These are phyloP conservation scores for Ceratocystiopsis brevicomis DNA, from an alignment of 2,329 filamentous ascomycete genomes.

Conservation along the genomic window DNA sequence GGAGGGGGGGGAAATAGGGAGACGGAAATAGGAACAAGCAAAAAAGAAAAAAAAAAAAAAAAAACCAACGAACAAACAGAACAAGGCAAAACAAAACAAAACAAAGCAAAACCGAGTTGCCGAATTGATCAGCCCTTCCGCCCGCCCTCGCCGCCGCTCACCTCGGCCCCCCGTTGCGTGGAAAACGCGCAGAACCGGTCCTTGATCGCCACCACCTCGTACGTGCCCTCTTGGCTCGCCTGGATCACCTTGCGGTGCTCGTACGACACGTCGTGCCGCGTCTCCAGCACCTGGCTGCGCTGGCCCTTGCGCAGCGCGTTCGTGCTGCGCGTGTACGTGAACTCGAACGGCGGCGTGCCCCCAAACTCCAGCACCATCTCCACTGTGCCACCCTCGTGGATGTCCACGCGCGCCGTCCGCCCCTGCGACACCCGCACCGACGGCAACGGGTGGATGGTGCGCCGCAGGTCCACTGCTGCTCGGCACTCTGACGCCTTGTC, in stretches of 20 bases:
- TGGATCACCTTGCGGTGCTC: slow-evolving; percentile 66
- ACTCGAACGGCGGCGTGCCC: slow-evolving; percentile 91
- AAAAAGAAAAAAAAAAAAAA: background rate
- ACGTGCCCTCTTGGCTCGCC: slow-evolving; percentile 85
- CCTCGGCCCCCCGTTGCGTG: slow-evolving; percentile 40
- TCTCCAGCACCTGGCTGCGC: slow-evolving; percentile 68
- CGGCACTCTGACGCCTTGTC: slow-evolving; percentile 82
- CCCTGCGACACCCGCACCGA: slow-evolving; percentile 82
- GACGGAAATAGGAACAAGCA: background rate
- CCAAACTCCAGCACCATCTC: slow-evolving; percentile 91
- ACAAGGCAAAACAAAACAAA: background rate
- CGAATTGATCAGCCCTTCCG: too few species aligned
- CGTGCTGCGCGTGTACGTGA: slow-evolving; percentile 83
- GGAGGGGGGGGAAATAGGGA: background rate
- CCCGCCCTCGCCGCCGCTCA: slow-evolving; percentile 5
- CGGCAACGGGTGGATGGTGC: slow-evolving; percentile 79
- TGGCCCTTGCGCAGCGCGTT: slow-evolving; percentile 62
- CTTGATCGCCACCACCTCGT: slow-evolving; percentile 92
- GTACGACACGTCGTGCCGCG: slow-evolving; percentile 68
- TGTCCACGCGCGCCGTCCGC: slow-evolving; percentile 63
- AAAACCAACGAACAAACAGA: background rate
- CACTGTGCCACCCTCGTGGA: slow-evolving; percentile 88
- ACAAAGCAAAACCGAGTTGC: background rate
- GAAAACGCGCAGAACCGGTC: slow-evolving; percentile 83
- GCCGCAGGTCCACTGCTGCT: slow-evolving; percentile 57